A percentile compares a stretch with the other conserved stretches of the same genome.
Evolutionary conservation across 1,139 yeast genomes (phyloP).

Genomic region (Sugiyamaella neomexicana): DNA sequence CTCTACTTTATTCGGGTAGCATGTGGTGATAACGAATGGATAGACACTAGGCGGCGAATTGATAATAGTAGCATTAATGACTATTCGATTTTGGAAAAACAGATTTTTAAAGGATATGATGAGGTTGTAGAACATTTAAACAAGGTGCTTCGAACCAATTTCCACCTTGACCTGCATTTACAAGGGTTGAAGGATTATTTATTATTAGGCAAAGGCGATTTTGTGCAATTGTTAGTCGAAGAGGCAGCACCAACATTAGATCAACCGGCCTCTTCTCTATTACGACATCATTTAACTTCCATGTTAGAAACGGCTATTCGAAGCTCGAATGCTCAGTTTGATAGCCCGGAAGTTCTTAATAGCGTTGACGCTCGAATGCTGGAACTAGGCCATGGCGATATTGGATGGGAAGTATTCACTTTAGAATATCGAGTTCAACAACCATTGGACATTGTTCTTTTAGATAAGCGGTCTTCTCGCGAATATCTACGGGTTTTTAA

Average conservation of each 20-base stretch:
- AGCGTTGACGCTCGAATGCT: conserved; percentile 81
- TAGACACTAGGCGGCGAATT: conserved; percentile 42
- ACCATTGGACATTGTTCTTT: conserved; percentile 46
- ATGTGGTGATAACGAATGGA: conserved; percentile 65
- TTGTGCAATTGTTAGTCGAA: conserved; percentile 62
- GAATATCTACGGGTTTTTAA: conserved; percentile 82
- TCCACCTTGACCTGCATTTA: conserved; percentile 56
- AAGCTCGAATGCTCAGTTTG: conserved; percentile 58
- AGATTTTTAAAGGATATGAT: conserved; percentile 54
- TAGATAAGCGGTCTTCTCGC: conserved; percentile 44
- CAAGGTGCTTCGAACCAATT: conserved; percentile 51
- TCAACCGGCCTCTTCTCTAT: conserved; percentile 61
- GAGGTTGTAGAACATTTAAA: conserved; percentile 61
- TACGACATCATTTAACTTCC: conserved; percentile 66
- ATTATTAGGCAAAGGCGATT: conserved; percentile 74
- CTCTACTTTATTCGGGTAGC: conserved; percentile 64
- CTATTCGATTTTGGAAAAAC: conserved; percentile 45
- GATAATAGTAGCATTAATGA: conserved; percentile 21
- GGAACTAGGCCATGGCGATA: conserved; percentile 62
- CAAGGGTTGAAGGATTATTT: conserved; percentile 64
- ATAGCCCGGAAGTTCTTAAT: conserved; percentile 45
- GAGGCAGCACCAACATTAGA: conserved; percentile 57
- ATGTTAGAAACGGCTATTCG: conserved; percentile 66
- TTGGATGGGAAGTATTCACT: conserved; percentile 88
- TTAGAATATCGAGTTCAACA: conserved; percentile 72